Evolutionary conservation across 805 yeast genomes (phyloP).

Genomic region (Lachancea sp.): DNA sequence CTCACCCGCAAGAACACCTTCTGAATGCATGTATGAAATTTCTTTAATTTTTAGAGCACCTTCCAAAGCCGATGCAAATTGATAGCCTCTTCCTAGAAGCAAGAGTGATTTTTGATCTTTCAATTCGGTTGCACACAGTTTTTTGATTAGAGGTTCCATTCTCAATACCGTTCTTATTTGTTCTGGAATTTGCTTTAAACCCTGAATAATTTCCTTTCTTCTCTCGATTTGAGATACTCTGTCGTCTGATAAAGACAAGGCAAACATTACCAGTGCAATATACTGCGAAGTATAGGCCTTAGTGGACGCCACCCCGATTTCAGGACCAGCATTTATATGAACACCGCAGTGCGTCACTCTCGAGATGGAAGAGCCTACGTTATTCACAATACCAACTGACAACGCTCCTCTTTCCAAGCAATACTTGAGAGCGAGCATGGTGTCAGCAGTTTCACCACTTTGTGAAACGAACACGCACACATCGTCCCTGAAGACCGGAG

Average conservation of each 20-base stretch:
- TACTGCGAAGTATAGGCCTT: conserved; percentile 98
- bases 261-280: conserved; percentile 95
- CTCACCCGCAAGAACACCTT: conserved; percentile 98
- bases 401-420: conserved; percentile 96
- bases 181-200: conserved; percentile 73
- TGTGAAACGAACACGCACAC: conserved; percentile 96
- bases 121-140: conserved; percentile 64
- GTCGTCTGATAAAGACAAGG: conserved; percentile 90
- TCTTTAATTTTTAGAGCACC: conserved; percentile 98
- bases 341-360: conserved; percentile 99
- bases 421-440: conserved; percentile 89
- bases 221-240: conserved; percentile 69
- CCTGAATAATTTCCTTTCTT: conserved; percentile 79
- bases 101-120: conserved; percentile 80
- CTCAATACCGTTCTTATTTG: conserved; percentile 75
- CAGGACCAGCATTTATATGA: conserved; percentile 99
- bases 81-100: conserved; percentile 95
- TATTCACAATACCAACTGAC: conserved; percentile 94
- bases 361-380: conserved; percentile 95
- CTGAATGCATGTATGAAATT: conserved; percentile 97
- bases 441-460: conserved; percentile 98
- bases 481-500: conserved; percentile 98
- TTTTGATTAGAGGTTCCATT: conserved; percentile 67
- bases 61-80: conserved; percentile 93
- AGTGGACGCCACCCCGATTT: conserved; percentile 98